Conservation (phyloP, 2,329 filamentous ascomycete genomes). For the Fonsecaea monophora region DNA sequence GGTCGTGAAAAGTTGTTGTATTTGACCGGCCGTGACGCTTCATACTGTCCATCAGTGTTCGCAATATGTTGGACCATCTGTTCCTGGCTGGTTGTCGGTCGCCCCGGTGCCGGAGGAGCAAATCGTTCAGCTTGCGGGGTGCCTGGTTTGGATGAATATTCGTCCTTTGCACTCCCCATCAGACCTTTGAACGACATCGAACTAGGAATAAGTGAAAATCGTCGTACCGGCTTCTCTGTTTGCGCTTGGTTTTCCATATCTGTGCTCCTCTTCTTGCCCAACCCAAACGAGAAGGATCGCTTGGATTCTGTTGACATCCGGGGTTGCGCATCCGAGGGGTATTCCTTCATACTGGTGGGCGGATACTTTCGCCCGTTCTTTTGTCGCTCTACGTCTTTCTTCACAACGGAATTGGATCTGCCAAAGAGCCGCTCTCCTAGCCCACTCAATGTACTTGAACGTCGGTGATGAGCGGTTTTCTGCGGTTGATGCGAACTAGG, state of each 20-base stretch:
- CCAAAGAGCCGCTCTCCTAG: constrained; percentile 86
- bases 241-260: constrained; percentile 65
- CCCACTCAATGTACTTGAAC: constrained; percentile 78
- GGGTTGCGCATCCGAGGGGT: constrained; percentile 62
- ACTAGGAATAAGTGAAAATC: constrained; percentile 73
- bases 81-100: constrained; percentile 28
- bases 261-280: constrained; percentile 74
- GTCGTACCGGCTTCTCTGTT: constrained; percentile 64
- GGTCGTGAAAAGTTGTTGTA: constrained; percentile 40
- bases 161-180: constrained; percentile 62
- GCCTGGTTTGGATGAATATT: constrained; percentile 51
- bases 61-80: constrained; percentile 25
- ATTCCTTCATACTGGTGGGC: constrained; percentile 84
- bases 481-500: constrained; percentile 54
- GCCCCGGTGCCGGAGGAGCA: constrained; percentile 26
- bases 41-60: constrained; percentile 37
- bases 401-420: constrained; percentile 70
- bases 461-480: constrained; percentile 63
- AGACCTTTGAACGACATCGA: constrained; percentile 71
- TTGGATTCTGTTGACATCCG: constrained; percentile 76
- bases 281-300: constrained; percentile 72
- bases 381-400: constrained; percentile 46
- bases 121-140: constrained; percentile 47
- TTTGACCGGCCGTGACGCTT: constrained; percentile 25
- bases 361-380: constrained; percentile 74